These are phyloP conservation scores for Rhodamnia rubescens DNA, from an alignment of 345 rosid genomes.

Conservation along the genomic window DNA sequence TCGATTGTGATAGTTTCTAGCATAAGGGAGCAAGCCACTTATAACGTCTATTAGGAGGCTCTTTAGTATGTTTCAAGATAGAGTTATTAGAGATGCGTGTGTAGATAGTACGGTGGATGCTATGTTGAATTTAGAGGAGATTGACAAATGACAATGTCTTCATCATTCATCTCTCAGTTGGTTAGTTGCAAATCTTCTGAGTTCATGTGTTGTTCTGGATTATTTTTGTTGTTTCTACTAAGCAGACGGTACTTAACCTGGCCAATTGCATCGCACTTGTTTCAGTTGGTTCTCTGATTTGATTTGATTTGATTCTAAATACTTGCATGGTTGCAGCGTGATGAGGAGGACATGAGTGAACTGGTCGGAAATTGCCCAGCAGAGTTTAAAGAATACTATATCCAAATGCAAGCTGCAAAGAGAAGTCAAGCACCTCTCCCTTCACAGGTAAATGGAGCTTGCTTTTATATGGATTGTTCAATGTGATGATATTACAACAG, in stretches of 20 bases:
- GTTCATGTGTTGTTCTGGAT: background rate
- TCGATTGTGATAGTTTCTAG: background rate
- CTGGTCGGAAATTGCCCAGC: slow-evolving; percentile 66
- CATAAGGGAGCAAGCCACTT: background rate
- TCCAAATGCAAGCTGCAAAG: slow-evolving; percentile 93
- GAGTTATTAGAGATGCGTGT: background rate
- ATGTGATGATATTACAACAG: background rate
- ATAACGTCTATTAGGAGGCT: background rate
- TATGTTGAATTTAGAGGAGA: background rate
- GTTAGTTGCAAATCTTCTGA: background rate
- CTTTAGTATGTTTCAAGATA: background rate
- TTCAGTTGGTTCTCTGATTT: background rate
- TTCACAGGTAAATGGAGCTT: slow-evolving; percentile 44
- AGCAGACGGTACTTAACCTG: background rate
- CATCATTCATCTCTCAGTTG: background rate
- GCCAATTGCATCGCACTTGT: background rate
- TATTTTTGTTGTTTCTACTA: background rate
- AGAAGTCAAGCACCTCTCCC: slow-evolving; percentile 91
- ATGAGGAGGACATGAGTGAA: slow-evolving; percentile 71
- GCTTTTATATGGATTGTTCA: background rate
- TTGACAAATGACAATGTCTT: background rate
- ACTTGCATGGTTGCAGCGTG: slow-evolving; percentile 43
- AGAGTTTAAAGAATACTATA: slow-evolving; percentile 80
- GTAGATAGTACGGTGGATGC: background rate
- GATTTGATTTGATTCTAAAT: background rate